A percentile compares a stretch with the other conserved stretches of the same genome.
phyloP scores from a whole-genome alignment of 306 rosid species.

The Gastrolobium villosum region DNA sequence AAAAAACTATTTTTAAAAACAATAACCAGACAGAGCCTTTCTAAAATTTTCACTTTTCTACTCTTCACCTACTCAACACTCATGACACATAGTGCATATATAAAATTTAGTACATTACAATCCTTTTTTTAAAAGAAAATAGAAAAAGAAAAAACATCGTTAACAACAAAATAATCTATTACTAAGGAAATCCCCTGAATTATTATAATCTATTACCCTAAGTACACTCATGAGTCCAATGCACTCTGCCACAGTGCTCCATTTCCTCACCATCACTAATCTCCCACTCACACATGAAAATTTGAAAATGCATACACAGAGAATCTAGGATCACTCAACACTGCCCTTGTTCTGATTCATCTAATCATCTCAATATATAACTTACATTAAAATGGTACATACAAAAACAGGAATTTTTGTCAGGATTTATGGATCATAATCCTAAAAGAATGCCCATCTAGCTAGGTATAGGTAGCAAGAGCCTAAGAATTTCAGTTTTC shows the following conservation, averaged over 20 bases:
- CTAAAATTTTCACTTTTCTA: not conserved
- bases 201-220: not conserved
- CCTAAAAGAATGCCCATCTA: constrained; percentile 1
- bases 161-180: not conserved
- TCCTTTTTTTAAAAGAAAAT: not conserved
- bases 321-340: constrained; percentile 37
- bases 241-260: not conserved
- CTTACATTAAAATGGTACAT: constrained; percentile 29
- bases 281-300: constrained; percentile 42
- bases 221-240: too few species aligned
- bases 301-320: constrained; percentile 14
- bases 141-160: not conserved
- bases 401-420: not conserved
- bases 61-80: not conserved
- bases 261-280: constrained; percentile 2
- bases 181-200: not conserved
- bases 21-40: too few species aligned
- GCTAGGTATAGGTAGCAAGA: not conserved
- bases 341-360: constrained; percentile 4
- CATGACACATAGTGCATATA: not conserved
- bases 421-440: constrained; percentile 18
- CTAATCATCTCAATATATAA: constrained; percentile 9
- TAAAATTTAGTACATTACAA: not conserved
- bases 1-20: too few species aligned
- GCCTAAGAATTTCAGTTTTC: not conserved